Evolutionary conservation across 108 stramenopile species (phyloP), one percentile per base, ranked within the genome.

Genomic region (Asterionellopsis glacialis): DNA sequence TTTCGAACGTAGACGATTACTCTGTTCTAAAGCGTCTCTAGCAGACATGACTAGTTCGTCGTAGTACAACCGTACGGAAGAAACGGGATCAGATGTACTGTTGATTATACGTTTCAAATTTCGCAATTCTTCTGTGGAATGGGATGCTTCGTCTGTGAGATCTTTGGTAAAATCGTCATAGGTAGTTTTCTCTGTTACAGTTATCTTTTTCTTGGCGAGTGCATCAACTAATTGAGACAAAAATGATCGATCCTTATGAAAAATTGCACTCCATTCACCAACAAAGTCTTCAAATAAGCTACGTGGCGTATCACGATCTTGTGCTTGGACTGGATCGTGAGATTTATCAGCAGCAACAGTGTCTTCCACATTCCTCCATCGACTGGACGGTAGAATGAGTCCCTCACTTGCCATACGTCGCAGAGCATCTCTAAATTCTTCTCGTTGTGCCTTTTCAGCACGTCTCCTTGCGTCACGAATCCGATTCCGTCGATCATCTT

Each of bases 251-350:
- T 92, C 87, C 41, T 70, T 56, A 14, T 83, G 69, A 55, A 85
- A 92, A 44, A 67, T 62, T 43, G 68, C 72, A 59, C 74, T 80
- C 87, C 87, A 89, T 42, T 85, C 85, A 40, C 75, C 79, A 18
- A 84, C 74, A 68, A 85, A 92, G 33, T 81, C 82, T 65, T 88
- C 83, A 61, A 83, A 92, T n/a, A 92, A 15, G 53, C 82, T 79
- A 39, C 76, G 68, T 11, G 87, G 87, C 38, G 67, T 62, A 55
- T 87, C 83, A 23, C 85, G 63, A 52, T 79, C 84, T 63, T 88
- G 91, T 3, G 68, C 75, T 27, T 68, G 54, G 7, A 91, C 81
- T 13, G 68, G 73, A 9, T 52, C 59, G 52, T 75, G 88, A 21
- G 80, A 59, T 15, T 71, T 63, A 33, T 87, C 80, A 13, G 49